Evolutionary conservation across 345 rosid species (phyloP), one percentile per base, ranked within the genome.

Genomic region (Erysimum cheiranthoides): DNA sequence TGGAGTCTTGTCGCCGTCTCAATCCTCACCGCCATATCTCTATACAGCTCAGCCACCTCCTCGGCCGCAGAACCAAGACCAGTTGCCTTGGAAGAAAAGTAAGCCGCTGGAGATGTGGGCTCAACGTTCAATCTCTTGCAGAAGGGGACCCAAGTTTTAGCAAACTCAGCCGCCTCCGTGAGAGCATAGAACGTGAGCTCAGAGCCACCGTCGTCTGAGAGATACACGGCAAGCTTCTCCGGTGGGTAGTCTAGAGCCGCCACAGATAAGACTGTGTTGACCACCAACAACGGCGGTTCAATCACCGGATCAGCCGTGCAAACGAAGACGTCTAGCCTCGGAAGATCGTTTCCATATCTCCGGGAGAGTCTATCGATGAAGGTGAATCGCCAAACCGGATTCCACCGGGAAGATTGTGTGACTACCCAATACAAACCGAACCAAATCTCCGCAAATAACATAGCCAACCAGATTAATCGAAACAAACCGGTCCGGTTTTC

Each of bases 221-320:
- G 79, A 64, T 87, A 92, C 5, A 85, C 83, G 7, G 84, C 79
- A 14, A 87, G 79, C 71, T 87, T 87, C 18, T 86, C 86, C 0
- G 87, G 67, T 6, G 96, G 91, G 51, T 90, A 90, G 57, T 87
- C 80, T 3, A 81, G 86, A 4, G 92, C 79, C 82, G 83, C 65
- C 5, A 83, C 85, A 4, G 97, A 90, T 71, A 90, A 71, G 10
- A 88, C 78, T 0, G 92, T 92, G 85, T 85, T 90, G 0, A 87
- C 73, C 78, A 86, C 96, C 89, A 92, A 30, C 43, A 66, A 14
- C 21, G 96, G 93, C 54, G 93, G 97, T 85, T 92, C 97, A n/a
- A 86, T 76, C 14, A 21, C 77, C 0, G 92, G 92, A 73, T 78
- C 81, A 8, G 92, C 93, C 14, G 92, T 90, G 89, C 92, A 87